Conservation (phyloP, 768 basidiomycete genomes). For the Termitomyces sp. region DNA sequence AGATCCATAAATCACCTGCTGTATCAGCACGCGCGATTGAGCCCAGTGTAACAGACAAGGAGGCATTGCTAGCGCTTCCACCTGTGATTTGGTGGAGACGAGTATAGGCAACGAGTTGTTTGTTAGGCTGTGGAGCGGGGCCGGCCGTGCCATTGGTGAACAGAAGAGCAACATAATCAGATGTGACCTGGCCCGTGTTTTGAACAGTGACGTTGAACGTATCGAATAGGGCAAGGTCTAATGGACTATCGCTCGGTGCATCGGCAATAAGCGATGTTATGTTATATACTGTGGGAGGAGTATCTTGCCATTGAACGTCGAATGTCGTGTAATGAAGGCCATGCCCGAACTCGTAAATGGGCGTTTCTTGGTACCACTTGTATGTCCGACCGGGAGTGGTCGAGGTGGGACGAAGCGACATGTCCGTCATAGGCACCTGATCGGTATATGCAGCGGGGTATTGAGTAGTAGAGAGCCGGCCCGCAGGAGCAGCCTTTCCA, state of each 20-base stretch:
- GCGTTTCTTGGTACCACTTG: conserved; percentile 49
- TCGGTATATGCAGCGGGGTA: conserved; percentile 47
- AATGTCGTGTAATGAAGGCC: conserved; percentile 57
- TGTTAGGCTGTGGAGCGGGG: conserved; percentile 46
- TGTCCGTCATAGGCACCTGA: conserved; percentile 52
- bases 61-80: conserved; percentile 23
- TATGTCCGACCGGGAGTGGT: conserved; percentile 53
- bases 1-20: conserved; percentile 40
- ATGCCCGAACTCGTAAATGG: conserved; percentile 49
- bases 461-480: conserved; percentile 51
- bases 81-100: conserved; percentile 27
- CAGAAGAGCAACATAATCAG: conserved; percentile 52
- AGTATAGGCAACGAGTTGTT: conserved; percentile 45
- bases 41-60: conserved; percentile 40
- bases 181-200: conserved; percentile 43
- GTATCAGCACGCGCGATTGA: conserved; percentile 45
- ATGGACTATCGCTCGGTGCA: conserved; percentile 12
- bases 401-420: conserved; percentile 43
- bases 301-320: conserved; percentile 29
- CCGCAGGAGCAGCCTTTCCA: conserved; percentile 49
- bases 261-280: conserved; percentile 34
- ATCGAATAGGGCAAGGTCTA: conserved; percentile 44
- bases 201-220: conserved; percentile 43
- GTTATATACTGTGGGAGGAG: conserved; percentile 30
- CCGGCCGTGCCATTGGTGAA: conserved; percentile 45